A percentile compares a stretch with the other conserved stretches of the same genome.
Evolutionary conservation across 164 flowering plant genomes (phyloP).

Genomic region (Amborella trichopoda): DNA sequence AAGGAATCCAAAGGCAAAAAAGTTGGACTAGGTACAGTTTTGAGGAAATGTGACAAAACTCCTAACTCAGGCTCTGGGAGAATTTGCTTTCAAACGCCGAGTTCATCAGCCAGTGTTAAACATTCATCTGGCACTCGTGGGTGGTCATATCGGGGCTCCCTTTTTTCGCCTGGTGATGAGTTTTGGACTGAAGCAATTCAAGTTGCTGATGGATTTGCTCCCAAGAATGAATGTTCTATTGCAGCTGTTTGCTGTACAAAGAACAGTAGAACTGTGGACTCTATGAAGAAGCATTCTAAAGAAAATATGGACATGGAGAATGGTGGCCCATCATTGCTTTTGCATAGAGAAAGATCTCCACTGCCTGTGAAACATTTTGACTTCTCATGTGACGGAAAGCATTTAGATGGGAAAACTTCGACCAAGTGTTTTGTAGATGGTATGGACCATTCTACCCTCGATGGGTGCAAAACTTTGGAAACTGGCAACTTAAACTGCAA

Average conservation of each 20-base stretch:
- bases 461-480: conserved; percentile 10
- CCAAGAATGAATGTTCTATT: conserved; percentile 14
- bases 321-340: background rate
- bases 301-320: conserved; percentile 1
- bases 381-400: conserved; percentile 52
- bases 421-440: conserved; percentile 6
- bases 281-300: conserved; percentile 9
- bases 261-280: background rate
- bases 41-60: conserved; percentile 42
- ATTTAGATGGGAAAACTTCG: conserved; percentile 13
- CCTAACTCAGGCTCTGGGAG: conserved; percentile 6
- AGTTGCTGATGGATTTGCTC: conserved; percentile 53
- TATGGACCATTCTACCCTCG: background rate
- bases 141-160: conserved; percentile 49
- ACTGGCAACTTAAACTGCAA: conserved; percentile 12
- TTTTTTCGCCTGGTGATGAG: conserved; percentile 89
- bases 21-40: conserved; percentile 20
- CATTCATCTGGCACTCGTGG: conserved; percentile 41
- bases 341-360: conserved; percentile 42
- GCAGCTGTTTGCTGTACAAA: conserved; percentile 3
- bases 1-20: conserved; percentile 2
- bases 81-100: conserved; percentile 36
- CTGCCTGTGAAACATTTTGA: conserved; percentile 86
- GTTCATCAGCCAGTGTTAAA: conserved; percentile 12
- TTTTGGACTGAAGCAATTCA: conserved; percentile 93